A percentile compares a stretch with the other conserved stretches of the same genome.
Conservation (phyloP, 148 eudicot species). For the Salicornia ramosissima region DNA sequence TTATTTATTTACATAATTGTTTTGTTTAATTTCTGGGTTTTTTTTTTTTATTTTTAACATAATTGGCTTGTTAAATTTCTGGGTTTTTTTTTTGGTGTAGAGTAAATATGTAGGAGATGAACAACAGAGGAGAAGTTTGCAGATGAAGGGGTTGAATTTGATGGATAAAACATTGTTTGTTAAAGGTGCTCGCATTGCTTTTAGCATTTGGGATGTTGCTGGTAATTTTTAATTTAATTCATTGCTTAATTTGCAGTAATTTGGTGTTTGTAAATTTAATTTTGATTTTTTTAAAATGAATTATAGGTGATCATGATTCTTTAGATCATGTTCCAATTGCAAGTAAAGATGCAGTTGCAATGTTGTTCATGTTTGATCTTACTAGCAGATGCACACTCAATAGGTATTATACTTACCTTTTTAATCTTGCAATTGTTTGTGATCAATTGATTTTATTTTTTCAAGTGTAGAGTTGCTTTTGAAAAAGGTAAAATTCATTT, state of each 20-base stretch:
- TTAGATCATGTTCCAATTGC: slow-evolving; percentile 70
- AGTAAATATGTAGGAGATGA: slow-evolving; percentile 87
- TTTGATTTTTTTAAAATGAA: background rate
- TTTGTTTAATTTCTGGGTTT: background rate
- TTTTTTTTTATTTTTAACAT: background rate
- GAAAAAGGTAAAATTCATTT: background rate
- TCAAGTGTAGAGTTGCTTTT: too few relatives aligned
- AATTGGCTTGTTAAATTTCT: background rate
- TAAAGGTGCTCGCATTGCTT: slow-evolving; percentile 74
- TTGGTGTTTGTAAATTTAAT: background rate
- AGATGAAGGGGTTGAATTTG: slow-evolving; percentile 76
- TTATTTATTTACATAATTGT: background rate
- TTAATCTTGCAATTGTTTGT: background rate
- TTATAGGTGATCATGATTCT: slow-evolving; percentile 52
- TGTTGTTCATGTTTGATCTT: slow-evolving; percentile 83
- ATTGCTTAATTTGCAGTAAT: background rate
- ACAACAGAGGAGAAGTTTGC: slow-evolving; percentile 52
- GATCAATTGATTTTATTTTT: too few relatives aligned
- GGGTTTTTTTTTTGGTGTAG: slow-evolving; percentile 27
- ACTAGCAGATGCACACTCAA: slow-evolving; percentile 73
- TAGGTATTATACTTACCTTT: slow-evolving; percentile 28
- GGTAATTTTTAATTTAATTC: slow-evolving; percentile 33
- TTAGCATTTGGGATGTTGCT: slow-evolving; percentile 90
- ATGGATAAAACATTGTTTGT: slow-evolving; percentile 67
- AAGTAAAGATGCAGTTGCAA: slow-evolving; percentile 78